These are phyloP conservation scores for Pachysandra terminalis DNA, from an alignment of 164 flowering plant genomes.

Conservation along the genomic window DNA sequence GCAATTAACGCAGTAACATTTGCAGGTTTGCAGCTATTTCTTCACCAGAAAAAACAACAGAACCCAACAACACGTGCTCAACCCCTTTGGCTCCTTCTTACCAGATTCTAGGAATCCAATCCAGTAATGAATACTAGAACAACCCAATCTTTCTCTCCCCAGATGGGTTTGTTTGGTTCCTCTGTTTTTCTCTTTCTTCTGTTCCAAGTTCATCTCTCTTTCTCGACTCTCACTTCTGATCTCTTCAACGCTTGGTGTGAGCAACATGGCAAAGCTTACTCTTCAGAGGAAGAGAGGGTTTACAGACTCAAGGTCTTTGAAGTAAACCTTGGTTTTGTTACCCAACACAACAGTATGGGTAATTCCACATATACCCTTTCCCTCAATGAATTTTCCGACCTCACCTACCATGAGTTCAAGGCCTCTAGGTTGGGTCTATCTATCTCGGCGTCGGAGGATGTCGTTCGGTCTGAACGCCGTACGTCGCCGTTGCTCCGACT, in stretches of 20 bases:
- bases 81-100: neutral
- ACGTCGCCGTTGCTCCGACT: neutral
- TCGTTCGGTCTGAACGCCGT: neutral
- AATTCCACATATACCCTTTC: constrained; percentile 59
- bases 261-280: constrained; percentile 54
- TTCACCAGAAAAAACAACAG: neutral
- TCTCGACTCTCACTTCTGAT: constrained; percentile 32
- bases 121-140: neutral
- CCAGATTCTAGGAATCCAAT: neutral
- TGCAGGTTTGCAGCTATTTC: no score
- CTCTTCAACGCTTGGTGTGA: constrained; percentile 73
- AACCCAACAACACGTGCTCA: neutral
- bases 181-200: constrained; percentile 7
- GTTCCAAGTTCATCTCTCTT: constrained; percentile 11
- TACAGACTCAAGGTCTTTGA: constrained; percentile 56
- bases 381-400: constrained; percentile 83
- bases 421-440: constrained; percentile 57
- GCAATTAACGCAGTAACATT: no score
- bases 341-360: constrained; percentile 41
- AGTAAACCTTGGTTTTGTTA: constrained; percentile 58
- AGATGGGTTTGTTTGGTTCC: constrained; percentile 16
- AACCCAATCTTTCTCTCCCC: neutral
- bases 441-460: neutral
- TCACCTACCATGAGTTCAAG: constrained; percentile 81
- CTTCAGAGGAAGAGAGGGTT: constrained; percentile 52